phyloP scores from a whole-genome alignment of 2,329 filamentous ascomycete species.

The Allantophomopsis cytisporea region DNA sequence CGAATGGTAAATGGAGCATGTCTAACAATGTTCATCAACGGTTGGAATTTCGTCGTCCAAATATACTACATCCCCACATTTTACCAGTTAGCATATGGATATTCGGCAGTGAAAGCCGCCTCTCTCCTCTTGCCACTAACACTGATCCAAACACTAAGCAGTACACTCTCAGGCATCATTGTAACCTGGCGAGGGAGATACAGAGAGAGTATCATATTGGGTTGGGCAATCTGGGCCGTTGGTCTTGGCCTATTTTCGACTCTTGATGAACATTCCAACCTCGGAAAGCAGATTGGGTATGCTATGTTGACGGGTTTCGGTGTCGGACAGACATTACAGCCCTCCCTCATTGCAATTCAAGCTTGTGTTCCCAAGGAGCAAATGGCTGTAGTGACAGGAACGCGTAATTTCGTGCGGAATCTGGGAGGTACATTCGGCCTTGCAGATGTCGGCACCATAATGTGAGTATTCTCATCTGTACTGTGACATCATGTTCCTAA shows the following conservation, averaged over 20 bases:
- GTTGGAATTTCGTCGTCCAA: conserved; percentile 45
- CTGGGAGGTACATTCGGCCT: conserved; percentile 25
- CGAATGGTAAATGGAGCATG: conserved; percentile 39
- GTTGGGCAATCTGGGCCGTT: conserved; percentile 35
- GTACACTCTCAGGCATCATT: conserved; percentile 34
- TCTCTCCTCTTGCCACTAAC: conserved; percentile 27
- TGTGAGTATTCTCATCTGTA: conserved; percentile 13
- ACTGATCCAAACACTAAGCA: conserved; percentile 29
- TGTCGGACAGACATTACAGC: conserved; percentile 36
- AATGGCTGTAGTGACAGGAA: conserved; percentile 24
- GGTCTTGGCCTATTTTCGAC: conserved; percentile 39
- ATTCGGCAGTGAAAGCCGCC: conserved; percentile 25
- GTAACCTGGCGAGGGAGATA: conserved; percentile 38
- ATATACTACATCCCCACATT: conserved; percentile 27
- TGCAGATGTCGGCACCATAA: conserved; percentile 22
- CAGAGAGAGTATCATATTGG: conserved; percentile 37
- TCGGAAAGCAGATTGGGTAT: conserved; percentile 41
- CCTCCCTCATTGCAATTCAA: conserved; percentile 25
- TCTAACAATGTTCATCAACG: conserved; percentile 42
- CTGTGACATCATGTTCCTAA: too few species aligned
- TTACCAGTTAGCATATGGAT: conserved; percentile 29
- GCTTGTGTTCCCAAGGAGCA: conserved; percentile 22
- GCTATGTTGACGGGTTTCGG: conserved; percentile 35
- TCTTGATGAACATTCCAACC: conserved; percentile 28
- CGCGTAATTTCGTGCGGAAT: conserved; percentile 23